These are phyloP conservation scores for Clarireedia monteithiana DNA, from an alignment of 2,329 filamentous ascomycete species.

Conservation along the genomic window DNA sequence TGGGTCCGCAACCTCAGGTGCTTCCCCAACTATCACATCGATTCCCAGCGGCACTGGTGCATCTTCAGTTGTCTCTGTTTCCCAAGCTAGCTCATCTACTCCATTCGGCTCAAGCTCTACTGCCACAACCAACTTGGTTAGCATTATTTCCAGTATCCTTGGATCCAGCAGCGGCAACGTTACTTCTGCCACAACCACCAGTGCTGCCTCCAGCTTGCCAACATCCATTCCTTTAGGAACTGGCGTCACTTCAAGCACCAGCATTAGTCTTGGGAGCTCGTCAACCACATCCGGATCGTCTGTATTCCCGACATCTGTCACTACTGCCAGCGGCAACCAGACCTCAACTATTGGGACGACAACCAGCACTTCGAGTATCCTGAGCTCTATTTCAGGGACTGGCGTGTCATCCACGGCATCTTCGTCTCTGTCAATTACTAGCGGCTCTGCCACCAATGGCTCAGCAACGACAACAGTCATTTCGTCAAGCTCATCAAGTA, in stretches of 20 bases:
- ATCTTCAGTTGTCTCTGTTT: neutral
- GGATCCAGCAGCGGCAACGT: neutral
- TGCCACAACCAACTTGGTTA: constrained; percentile 3
- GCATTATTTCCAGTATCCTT: constrained; percentile 13
- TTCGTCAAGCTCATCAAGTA: neutral
- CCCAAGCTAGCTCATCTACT: neutral
- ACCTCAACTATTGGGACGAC: neutral
- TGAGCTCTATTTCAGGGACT: neutral
- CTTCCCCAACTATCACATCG: neutral
- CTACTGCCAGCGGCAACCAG: neutral
- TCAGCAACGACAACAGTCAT: neutral
- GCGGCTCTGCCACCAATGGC: neutral
- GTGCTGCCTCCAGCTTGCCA: neutral
- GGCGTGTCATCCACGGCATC: neutral
- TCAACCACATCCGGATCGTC: neutral
- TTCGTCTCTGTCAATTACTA: neutral
- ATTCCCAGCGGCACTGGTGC: neutral
- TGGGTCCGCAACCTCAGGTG: constrained; percentile 1
- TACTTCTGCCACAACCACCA: neutral
- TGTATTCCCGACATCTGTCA: neutral
- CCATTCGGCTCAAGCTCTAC: neutral
- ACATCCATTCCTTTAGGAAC: neutral
- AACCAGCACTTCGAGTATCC: neutral
- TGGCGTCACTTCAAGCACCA: neutral
- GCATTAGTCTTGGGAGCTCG: constrained; percentile 3